Base-by-base conservation (phyloP, 164 flowering plant species). In the Sedum album region DNA sequence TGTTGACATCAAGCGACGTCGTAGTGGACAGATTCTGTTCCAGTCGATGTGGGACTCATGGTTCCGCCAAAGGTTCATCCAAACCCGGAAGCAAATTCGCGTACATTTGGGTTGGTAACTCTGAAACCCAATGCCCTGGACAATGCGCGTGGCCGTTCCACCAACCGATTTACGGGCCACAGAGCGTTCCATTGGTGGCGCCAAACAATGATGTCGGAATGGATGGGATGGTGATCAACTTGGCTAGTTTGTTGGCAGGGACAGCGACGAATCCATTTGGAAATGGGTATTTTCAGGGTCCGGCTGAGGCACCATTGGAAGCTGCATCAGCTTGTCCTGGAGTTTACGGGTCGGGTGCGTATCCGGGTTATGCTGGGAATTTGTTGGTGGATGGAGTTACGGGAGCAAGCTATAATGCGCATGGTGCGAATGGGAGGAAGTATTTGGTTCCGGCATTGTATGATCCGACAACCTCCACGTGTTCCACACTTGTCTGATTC, bases 81-180 rank as follows among this genome's bases (percentile, higher is more conserved):
- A 44, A 36, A 0, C 31, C 13, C 4, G 66, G 46, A 1, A 0
- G 14, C 46, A 67, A 64, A 61, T 76, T 79, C 20, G 78, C 81
- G 0, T 78, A 75, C 76, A 73, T 81, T 23, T 84, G 85, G 85
- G 84, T 81, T 0, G 90, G 90, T 0, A 80, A 86, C 79, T 78
- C 90, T 6, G 86, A 73, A 76, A 73, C 74, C 6, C 90, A 86
- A 72, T 85, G 88, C 69, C 86, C 88, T 0, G 88, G 88, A 2
- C 78, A 75, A 31, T 85, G 89, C 73, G 86, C 89, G 7, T 85
- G 89, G 89, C 89, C 86, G 0, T 85, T 85, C 74, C 89, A 85
- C 79, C 84, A 80, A 71, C 90, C 90, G 15, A 69, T 82, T 2
- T 84, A 84, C 73, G 90, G 90, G 1, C 90, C 90, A 0, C 88